phyloP scores from a whole-genome alignment of 1,284 basidiomycete species.

The Fomes fomentarius region DNA sequence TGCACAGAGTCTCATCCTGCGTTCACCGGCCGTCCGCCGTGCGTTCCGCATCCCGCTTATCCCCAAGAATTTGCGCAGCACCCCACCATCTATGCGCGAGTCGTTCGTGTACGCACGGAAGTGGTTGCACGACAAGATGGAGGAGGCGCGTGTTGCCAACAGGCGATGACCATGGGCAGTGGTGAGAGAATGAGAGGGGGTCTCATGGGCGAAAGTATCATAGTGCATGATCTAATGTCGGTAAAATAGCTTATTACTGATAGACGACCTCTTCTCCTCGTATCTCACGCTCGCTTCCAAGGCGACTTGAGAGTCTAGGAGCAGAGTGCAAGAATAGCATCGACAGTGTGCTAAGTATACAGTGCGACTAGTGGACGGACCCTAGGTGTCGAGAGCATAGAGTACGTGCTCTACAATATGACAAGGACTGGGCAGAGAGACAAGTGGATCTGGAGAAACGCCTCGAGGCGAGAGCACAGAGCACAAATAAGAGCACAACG shows the following conservation, averaged over 20 bases:
- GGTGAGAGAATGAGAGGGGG: too few relatives aligned
- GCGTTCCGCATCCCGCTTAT: conserved; percentile 51
- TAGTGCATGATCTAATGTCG: conserved; percentile 21
- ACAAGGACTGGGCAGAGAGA: conserved; percentile 3
- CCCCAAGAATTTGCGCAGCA: conserved; percentile 29
- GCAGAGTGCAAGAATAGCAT: not conserved
- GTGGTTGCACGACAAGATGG: conserved; percentile 31
- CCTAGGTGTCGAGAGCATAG: conserved; percentile 3
- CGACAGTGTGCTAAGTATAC: conserved; percentile 4
- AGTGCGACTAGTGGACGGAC: conserved; percentile 1
- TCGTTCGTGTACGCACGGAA: conserved; percentile 32
- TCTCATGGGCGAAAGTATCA: conserved; percentile 14
- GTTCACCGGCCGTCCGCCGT: conserved; percentile 48
- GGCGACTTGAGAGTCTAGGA: not conserved
- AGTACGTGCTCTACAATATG: conserved; percentile 20
- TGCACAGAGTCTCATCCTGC: conserved; percentile 51
- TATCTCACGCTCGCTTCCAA: not conserved
- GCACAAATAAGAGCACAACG: not conserved
- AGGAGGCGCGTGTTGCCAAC: conserved; percentile 21
- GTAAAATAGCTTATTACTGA: conserved; percentile 13
- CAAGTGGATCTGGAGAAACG: not conserved
- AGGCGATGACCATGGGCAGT: too few relatives aligned
- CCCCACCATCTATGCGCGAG: conserved; percentile 33
- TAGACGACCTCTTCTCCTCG: conserved; percentile 17
- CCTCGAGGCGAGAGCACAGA: not conserved